Conservation (phyloP, 306 rosid species). For the Mimosa pudica region DNA sequence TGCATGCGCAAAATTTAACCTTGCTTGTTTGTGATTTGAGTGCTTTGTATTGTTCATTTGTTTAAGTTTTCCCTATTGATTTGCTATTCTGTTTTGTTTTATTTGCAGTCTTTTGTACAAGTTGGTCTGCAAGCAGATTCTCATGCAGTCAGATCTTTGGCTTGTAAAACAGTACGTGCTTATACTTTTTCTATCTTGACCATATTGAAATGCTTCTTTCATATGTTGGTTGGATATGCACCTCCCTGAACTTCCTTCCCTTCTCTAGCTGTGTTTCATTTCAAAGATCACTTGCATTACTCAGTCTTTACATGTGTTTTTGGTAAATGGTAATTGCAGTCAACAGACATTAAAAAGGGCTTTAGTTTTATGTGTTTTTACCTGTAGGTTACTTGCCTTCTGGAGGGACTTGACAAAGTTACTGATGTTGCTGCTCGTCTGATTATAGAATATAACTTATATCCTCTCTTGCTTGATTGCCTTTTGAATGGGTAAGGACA, state of each 20-base stretch:
- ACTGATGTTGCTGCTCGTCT: slow-evolving; percentile 46
- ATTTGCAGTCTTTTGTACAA: slow-evolving; percentile 71
- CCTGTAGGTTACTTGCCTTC: slow-evolving; percentile 70
- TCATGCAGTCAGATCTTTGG: slow-evolving; percentile 71
- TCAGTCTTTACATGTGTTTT: slow-evolving; percentile 1
- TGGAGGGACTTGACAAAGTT: slow-evolving; percentile 54
- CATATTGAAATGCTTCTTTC: slow-evolving; percentile 25
- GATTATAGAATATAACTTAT: slow-evolving; percentile 56
- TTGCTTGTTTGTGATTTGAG: neutral
- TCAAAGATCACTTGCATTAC: slow-evolving; percentile 8
- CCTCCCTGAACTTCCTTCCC: neutral
- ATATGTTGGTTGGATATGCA: slow-evolving; percentile 14
- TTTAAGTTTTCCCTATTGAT: slow-evolving; percentile 36
- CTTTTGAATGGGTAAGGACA: slow-evolving; percentile 75
- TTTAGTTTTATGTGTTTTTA: neutral
- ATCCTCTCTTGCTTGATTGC: slow-evolving; percentile 85
- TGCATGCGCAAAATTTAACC: no score
- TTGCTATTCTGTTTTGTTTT: slow-evolving; percentile 28
- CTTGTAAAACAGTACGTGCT: slow-evolving; percentile 78
- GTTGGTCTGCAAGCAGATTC: slow-evolving; percentile 88
- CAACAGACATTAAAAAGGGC: neutral
- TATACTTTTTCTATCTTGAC: slow-evolving; percentile 3
- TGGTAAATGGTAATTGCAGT: slow-evolving; percentile 21
- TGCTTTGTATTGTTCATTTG: neutral
- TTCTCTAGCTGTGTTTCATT: slow-evolving; percentile 5